phyloP scores from a whole-genome alignment of 805 yeast genomes.

The Scheffersomyces lignosus region DNA sequence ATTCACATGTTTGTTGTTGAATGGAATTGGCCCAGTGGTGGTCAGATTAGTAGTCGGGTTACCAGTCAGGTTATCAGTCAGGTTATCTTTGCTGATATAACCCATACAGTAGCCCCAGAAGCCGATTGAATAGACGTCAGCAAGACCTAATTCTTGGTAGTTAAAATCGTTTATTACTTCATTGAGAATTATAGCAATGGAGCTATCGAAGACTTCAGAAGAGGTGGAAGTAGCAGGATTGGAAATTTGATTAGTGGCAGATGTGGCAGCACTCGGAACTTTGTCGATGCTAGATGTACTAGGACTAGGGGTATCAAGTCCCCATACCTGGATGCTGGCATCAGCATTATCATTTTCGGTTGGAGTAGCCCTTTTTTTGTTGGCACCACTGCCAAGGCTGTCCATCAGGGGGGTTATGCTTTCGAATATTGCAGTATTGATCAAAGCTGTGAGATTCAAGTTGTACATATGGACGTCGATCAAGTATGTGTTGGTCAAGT shows the following conservation, averaged over 20 bases:
- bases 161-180: too few relatives aligned
- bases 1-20: constrained; percentile 27
- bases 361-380: constrained; percentile 1
- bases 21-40: constrained; percentile 12
- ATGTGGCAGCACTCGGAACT: too few relatives aligned
- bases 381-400: constrained; percentile 12
- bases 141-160: constrained; percentile 42
- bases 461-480: constrained; percentile 34
- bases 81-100: too few relatives aligned
- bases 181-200: too few relatives aligned
- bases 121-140: constrained; percentile 40
- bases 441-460: constrained; percentile 30
- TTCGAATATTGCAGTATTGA: constrained; percentile 17
- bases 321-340: background rate
- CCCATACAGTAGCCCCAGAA: constrained; percentile 49
- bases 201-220: background rate
- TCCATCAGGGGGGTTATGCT: too few relatives aligned
- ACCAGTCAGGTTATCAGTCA: too few relatives aligned
- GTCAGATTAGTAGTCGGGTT: constrained; percentile 1
- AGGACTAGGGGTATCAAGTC: too few relatives aligned
- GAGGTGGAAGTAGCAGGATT: background rate
- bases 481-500: constrained; percentile 35
- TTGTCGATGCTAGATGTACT: too few relatives aligned
- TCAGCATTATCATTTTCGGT: background rate
- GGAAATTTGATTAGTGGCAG: too few relatives aligned